Conservation (phyloP, 1,284 basidiomycete species). For the Cystobasidium sp. region DNA sequence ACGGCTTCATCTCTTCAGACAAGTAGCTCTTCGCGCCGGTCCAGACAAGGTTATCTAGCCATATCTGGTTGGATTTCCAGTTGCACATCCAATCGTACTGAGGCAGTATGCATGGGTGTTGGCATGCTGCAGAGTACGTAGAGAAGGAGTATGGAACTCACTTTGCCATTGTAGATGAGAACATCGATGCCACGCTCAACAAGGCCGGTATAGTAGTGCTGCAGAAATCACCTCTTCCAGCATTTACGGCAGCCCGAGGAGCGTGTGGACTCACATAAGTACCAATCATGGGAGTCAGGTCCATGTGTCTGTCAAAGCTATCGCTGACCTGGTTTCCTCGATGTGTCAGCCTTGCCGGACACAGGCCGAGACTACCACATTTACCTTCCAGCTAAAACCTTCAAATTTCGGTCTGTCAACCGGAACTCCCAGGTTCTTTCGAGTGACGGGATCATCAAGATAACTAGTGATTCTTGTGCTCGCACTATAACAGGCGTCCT, state of each 20-base stretch:
- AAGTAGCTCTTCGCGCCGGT: conserved; percentile 36
- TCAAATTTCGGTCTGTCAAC: conserved; percentile 41
- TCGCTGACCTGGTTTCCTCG: conserved; percentile 18
- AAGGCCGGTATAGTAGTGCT: conserved; percentile 67
- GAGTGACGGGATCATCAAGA: conserved; percentile 45
- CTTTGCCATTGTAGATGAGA: conserved; percentile 70
- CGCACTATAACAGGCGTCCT: conserved; percentile 47
- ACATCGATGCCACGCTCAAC: conserved; percentile 74
- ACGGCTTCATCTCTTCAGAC: conserved; percentile 29
- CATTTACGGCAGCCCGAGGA: no score
- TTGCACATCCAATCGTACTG: conserved; percentile 55
- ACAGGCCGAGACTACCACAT: no score
- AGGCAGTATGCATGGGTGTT: not conserved
- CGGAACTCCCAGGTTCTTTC: conserved; percentile 48
- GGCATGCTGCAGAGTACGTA: not conserved
- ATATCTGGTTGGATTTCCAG: conserved; percentile 49
- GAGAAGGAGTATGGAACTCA: conserved; percentile 31
- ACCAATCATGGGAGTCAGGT: conserved; percentile 6
- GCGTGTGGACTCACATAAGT: conserved; percentile 16
- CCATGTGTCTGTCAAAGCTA: conserved; percentile 37
- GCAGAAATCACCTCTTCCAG: no score
- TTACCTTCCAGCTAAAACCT: conserved; percentile 34
- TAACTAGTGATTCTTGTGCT: conserved; percentile 45
- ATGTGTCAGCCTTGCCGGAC: not conserved
- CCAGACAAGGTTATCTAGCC: conserved; percentile 47